Evolutionary conservation across 108 stramenopile genomes (phyloP).

Genomic region (Pseudonitzschia multistriata): DNA sequence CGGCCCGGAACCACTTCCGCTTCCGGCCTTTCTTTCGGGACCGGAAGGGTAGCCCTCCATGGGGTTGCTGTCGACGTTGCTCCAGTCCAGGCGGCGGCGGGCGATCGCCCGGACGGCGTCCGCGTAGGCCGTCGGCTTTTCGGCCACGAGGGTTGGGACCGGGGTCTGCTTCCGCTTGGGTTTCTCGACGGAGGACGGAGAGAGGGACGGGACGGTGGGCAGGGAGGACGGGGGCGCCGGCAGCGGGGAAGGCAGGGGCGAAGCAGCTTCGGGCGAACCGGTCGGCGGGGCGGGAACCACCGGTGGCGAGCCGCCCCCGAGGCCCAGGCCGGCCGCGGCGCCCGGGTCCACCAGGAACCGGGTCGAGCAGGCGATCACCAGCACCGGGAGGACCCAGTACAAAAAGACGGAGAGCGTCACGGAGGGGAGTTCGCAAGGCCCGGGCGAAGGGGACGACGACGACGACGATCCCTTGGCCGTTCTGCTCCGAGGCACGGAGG

Average conservation of each 20-base stretch:
- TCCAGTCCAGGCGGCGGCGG: constrained; percentile 13
- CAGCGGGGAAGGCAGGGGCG: background rate
- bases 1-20: background rate
- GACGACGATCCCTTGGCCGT: background rate
- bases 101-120: constrained; percentile 8
- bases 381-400: constrained; percentile 45
- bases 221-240: constrained; percentile 1
- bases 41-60: background rate
- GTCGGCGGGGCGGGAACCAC: background rate
- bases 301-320: background rate
- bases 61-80: background rate
- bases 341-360: constrained; percentile 38
- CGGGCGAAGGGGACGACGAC: background rate
- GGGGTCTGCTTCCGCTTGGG: constrained; percentile 2
- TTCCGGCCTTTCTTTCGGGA: background rate
- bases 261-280: background rate
- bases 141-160: constrained; percentile 8
- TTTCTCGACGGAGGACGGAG: background rate
- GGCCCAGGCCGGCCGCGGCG: background rate
- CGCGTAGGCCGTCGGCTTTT: constrained; percentile 11
- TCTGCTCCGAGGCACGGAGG: too few species aligned
- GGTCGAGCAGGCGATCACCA: constrained; percentile 32
- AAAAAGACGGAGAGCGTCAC: constrained; percentile 33
- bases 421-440: constrained; percentile 9
- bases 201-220: constrained; percentile 2